Conservation (phyloP, 1,139 yeast genomes). For the Geotrichum carabidarum region DNA sequence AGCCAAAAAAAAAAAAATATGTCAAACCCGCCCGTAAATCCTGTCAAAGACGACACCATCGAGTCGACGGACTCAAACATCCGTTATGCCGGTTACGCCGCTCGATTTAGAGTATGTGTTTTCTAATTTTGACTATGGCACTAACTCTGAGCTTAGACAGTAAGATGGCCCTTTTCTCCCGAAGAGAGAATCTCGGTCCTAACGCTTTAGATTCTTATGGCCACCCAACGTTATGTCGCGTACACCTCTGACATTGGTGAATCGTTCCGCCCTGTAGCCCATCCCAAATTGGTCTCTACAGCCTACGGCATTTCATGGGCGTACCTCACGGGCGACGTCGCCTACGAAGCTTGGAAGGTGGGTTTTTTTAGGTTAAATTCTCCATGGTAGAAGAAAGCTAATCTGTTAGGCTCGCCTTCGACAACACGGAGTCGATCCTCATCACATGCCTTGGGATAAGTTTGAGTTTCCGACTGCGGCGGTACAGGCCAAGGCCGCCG, state of each 20-base stretch:
- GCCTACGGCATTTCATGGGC: slow-evolving; percentile 78
- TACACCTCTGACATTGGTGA: slow-evolving; percentile 86
- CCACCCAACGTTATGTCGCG: slow-evolving; percentile 82
- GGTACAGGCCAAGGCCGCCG: slow-evolving; percentile 38
- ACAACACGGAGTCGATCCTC: slow-evolving; percentile 63
- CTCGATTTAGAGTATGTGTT: slow-evolving; percentile 48
- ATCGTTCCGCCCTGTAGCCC: slow-evolving; percentile 82
- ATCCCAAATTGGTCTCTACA: slow-evolving; percentile 55
- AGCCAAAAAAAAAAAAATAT: neutral
- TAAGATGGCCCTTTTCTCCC: slow-evolving; percentile 7
- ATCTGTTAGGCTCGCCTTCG: slow-evolving; percentile 47
- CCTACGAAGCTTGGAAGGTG: slow-evolving; percentile 65
- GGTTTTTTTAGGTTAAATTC: neutral
- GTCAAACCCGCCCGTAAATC: neutral
- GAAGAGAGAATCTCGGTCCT: neutral
- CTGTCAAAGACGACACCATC: slow-evolving; percentile 21
- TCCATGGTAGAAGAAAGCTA: too few species aligned
- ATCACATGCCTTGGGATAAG: slow-evolving; percentile 64
- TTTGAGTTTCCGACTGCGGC: slow-evolving; percentile 38
- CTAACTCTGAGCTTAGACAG: slow-evolving; percentile 14
- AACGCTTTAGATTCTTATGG: slow-evolving; percentile 45
- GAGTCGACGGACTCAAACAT: slow-evolving; percentile 50
- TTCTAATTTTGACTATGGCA: neutral
- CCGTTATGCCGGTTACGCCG: slow-evolving; percentile 81
- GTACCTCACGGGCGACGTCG: slow-evolving; percentile 73